A percentile compares a stretch with the other conserved stretches of the same genome.
Evolutionary conservation across 768 basidiomycete genomes (phyloP).

Genomic region (Lactarius psammicola): DNA sequence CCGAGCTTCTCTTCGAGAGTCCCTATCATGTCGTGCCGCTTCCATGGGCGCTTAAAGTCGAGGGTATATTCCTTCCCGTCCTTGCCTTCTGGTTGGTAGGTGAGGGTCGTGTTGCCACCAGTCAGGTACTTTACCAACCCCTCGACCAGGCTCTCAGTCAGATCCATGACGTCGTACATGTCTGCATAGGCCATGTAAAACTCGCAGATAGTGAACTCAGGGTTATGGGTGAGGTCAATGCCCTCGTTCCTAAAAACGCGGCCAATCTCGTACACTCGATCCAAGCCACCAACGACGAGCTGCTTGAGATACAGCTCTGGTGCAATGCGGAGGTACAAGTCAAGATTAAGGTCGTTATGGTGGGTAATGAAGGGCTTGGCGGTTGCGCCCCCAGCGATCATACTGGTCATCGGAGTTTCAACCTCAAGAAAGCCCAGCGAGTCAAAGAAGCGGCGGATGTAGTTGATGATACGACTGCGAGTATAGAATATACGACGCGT

Average conservation of each 20-base stretch:
- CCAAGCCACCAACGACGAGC: slow-evolving; percentile 94
- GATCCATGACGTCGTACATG: slow-evolving; percentile 97
- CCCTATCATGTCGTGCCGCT: slow-evolving; percentile 96
- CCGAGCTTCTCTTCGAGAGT: slow-evolving; percentile 93
- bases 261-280: slow-evolving; percentile 98
- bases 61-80: slow-evolving; percentile 73
- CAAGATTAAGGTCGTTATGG: slow-evolving; percentile 96
- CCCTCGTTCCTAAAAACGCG: slow-evolving; percentile 98
- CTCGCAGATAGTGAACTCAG: slow-evolving; percentile 99
- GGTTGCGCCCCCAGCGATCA: slow-evolving; percentile 95
- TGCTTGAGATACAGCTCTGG: slow-evolving; percentile 98
- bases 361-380: slow-evolving; percentile 99
- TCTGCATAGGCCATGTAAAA: slow-evolving; percentile 99
- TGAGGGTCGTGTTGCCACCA: slow-evolving; percentile 73
- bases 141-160: slow-evolving; percentile 88
- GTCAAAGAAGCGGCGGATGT: slow-evolving; percentile 88
- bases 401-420: slow-evolving; percentile 97
- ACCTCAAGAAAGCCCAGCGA: slow-evolving; percentile 95
- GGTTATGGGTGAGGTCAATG: slow-evolving; percentile 98
- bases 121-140: slow-evolving; percentile 88
- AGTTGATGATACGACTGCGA: slow-evolving; percentile 87
- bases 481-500: slow-evolving; percentile 90
- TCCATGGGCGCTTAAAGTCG: slow-evolving; percentile 94
- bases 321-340: slow-evolving; percentile 95
- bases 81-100: slow-evolving; percentile 93